These are phyloP conservation scores for Lomentospora prolificans DNA, from an alignment of 2,329 filamentous ascomycete species.

Conservation along the genomic window DNA sequence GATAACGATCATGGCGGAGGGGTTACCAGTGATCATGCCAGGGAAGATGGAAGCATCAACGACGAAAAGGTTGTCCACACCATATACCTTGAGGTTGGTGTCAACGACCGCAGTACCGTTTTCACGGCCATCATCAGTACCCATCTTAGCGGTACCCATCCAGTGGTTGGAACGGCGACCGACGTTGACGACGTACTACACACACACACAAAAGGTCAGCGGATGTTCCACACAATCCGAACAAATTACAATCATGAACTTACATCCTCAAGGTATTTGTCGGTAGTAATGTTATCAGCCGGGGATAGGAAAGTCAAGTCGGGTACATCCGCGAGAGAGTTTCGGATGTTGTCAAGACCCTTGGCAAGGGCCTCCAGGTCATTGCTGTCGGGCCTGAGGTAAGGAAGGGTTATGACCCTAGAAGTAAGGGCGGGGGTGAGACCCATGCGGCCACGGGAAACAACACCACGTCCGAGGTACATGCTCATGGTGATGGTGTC, in stretches of 20 bases:
- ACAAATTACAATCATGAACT: neutral
- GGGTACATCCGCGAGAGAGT: conserved; percentile 41
- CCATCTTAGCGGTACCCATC: conserved; percentile 52
- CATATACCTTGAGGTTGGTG: conserved; percentile 52
- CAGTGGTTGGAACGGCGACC: conserved; percentile 39
- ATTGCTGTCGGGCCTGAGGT: conserved; percentile 40
- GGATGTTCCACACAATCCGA: neutral
- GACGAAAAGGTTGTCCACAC: conserved; percentile 58
- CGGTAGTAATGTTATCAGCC: neutral
- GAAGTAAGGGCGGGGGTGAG: conserved; percentile 50
- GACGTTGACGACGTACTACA: conserved; percentile 22
- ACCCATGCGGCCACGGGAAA: conserved; percentile 51
- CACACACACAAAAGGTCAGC: conserved; percentile 18
- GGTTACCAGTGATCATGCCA: conserved; percentile 59
- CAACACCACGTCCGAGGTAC: conserved; percentile 55
- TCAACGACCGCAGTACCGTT: conserved; percentile 52
- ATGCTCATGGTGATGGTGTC: conserved; percentile 43
- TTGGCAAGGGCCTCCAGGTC: conserved; percentile 56
- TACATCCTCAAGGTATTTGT: conserved; percentile 7
- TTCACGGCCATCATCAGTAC: conserved; percentile 41
- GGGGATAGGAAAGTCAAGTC: conserved; percentile 34
- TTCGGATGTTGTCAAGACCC: conserved; percentile 51
- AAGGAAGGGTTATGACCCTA: conserved; percentile 48
- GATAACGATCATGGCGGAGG: conserved; percentile 53
- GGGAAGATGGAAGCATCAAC: conserved; percentile 62